Percentiles rank a stretch among this genome's conserved stretches.
These are phyloP conservation scores for Xylaria nigripes DNA, from an alignment of 495 filamentous ascomycete species.

Conservation along the genomic window DNA sequence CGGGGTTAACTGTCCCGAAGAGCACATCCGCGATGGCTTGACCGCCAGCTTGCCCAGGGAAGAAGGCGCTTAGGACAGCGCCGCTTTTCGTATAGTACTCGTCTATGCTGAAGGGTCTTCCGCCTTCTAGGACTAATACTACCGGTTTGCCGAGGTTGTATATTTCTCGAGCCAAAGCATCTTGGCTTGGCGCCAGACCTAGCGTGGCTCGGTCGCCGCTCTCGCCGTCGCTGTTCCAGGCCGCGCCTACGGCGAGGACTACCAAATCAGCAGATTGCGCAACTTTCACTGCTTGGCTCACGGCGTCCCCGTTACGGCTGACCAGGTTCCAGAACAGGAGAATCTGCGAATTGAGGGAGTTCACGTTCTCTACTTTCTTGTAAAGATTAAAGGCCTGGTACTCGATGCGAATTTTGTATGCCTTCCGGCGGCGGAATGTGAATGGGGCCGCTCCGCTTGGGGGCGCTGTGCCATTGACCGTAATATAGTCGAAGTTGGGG, in stretches of 20 bases:
- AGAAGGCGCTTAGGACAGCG: slow-evolving; percentile 32
- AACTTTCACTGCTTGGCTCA: slow-evolving; percentile 27
- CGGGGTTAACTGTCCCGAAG: slow-evolving; percentile 37
- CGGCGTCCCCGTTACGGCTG: slow-evolving; percentile 23
- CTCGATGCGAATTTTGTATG: slow-evolving; percentile 34
- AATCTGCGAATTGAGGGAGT: slow-evolving; percentile 37
- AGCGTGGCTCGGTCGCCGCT: slow-evolving; percentile 35
- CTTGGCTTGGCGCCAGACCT: slow-evolving; percentile 27
- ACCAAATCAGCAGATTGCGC: slow-evolving; percentile 32
- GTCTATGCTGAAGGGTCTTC: slow-evolving; percentile 35
- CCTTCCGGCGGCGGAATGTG: slow-evolving; percentile 26
- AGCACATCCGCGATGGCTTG: slow-evolving; percentile 41
- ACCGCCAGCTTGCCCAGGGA: slow-evolving; percentile 39
- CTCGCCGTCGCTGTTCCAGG: slow-evolving; percentile 41
- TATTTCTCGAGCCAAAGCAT: slow-evolving; percentile 28
- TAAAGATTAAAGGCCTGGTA: slow-evolving; percentile 40
- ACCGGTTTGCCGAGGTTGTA: slow-evolving; percentile 34
- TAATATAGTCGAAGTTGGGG: slow-evolving; percentile 23
- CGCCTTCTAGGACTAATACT: slow-evolving; percentile 36
- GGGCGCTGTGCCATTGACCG: slow-evolving; percentile 20
- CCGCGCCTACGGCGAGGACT: slow-evolving; percentile 35
- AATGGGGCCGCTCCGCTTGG: slow-evolving; percentile 32
- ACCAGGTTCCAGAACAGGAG: slow-evolving; percentile 42
- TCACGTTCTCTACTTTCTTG: slow-evolving; percentile 32
- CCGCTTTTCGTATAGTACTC: slow-evolving; percentile 33